Base-by-base conservation (phyloP, 139 green algal species). In the Desmodesmus armatus region DNA sequence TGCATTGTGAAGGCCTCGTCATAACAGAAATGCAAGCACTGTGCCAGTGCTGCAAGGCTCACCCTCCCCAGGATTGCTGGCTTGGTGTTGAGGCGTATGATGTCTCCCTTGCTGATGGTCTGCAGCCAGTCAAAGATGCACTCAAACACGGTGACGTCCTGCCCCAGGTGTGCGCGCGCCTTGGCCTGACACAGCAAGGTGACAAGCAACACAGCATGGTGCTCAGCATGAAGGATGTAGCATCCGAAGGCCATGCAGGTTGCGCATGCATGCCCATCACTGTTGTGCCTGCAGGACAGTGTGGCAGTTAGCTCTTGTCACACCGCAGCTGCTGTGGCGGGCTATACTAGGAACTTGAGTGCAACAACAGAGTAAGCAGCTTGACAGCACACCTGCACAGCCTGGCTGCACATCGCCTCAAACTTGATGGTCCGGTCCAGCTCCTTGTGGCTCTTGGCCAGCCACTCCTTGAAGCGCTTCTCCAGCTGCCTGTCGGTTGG, bases 391-490 rank as follows among this genome's bases (percentile, higher is more conserved):
- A 90, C 92, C 91, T 95, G 92, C 0, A 80, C 39, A 21, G 72
- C 72, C 3, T 85, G 41, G n/a, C 92, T 81, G 5, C 80, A 83
- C 31, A 93, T 80, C 9, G 40, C 49, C 47, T 89, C 51, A 72
- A 96, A 97, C 27, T 84, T 75, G 25, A 94, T 75, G 51, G 62
- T 90, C 75, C 93, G 92, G 93, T 97, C 94, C 40, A 96, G 92
- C 0, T 84, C 82, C 5, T 74, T 67, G 81, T 97, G 94, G 87
- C 94, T 96, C 44, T 79, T 78, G 3, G 62, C 73, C 41, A 97
- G 88, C 94, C 94, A 97, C 55, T 95, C 90, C 41, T 81, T 86
- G 60, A 96, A 90, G 47, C 83, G 86, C 71, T 85, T 84, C 74
- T 96, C 94, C 71, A 94, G 85, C 29, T 85, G 77, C 37, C 94